Evolutionary conservation across 2,329 filamentous ascomycete species (phyloP).

Genomic region (Didymella pomorum): DNA sequence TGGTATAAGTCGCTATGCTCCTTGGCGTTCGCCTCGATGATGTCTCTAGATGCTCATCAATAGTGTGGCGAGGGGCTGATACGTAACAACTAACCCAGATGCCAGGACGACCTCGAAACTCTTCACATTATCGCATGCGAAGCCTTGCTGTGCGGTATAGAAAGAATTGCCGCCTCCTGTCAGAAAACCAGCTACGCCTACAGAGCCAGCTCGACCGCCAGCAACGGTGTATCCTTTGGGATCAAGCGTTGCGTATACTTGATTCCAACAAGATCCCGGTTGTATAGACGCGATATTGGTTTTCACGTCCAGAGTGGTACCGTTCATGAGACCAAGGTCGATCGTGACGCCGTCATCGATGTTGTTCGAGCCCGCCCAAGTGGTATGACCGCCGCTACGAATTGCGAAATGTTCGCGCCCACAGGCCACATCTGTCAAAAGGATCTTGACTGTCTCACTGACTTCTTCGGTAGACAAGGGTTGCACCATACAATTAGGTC

Average conservation of each 20-base stretch:
- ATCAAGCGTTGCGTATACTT: conserved; percentile 44
- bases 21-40: conserved; percentile 44
- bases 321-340: conserved; percentile 39
- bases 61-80: neutral
- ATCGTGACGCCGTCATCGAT: conserved; percentile 40
- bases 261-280: conserved; percentile 43
- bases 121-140: conserved; percentile 31
- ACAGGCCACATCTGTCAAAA: conserved; percentile 16
- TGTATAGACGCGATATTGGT: conserved; percentile 32
- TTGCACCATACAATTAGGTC: conserved; percentile 43
- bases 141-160: conserved; percentile 30
- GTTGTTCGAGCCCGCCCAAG: conserved; percentile 41
- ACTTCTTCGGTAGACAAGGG: conserved; percentile 41
- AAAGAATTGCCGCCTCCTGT: conserved; percentile 42
- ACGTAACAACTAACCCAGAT: conserved; percentile 28
- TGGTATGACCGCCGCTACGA: conserved; percentile 40
- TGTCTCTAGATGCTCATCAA: conserved; percentile 3
- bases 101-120: conserved; percentile 49
- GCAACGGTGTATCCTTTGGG: conserved; percentile 27
- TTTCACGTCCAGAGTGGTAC: conserved; percentile 18
- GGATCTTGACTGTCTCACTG: conserved; percentile 20
- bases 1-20: conserved; percentile 47
- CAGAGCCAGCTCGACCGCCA: conserved; percentile 36
- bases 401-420: conserved; percentile 33
- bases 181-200: conserved; percentile 42